These are phyloP conservation scores for Castanospermum australe DNA, from an alignment of 306 rosid species.

Conservation along the genomic window DNA sequence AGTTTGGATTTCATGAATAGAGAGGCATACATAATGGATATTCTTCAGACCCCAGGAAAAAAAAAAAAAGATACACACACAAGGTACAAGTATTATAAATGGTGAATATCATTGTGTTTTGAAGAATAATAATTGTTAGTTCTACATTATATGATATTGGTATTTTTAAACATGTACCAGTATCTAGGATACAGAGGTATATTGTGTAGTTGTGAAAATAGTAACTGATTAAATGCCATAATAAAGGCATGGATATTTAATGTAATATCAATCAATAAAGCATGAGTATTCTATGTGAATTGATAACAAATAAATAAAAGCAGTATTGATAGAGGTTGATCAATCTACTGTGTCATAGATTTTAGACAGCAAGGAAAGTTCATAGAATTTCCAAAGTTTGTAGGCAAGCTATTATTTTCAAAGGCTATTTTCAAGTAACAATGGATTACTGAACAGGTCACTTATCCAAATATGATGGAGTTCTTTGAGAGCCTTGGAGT, in stretches of 20 bases:
- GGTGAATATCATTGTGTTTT: background rate
- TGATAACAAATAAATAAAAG: no score
- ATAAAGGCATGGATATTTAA: no score
- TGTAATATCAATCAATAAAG: no score
- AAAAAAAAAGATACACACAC: background rate
- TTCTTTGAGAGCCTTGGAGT: conserved; percentile 81
- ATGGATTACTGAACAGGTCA: conserved; percentile 60
- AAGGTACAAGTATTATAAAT: background rate
- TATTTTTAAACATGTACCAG: background rate
- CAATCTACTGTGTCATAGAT: no score
- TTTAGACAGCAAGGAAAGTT: no score
- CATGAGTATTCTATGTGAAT: no score
- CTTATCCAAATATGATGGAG: conserved; percentile 93
- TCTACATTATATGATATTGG: no score
- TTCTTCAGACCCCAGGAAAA: background rate
- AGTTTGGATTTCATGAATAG: background rate
- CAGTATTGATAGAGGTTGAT: no score
- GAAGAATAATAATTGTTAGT: background rate
- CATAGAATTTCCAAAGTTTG: no score
- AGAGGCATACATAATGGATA: background rate
- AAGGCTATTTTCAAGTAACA: conserved; percentile 6
- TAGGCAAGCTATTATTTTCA: no score
- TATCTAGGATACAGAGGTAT: background rate
- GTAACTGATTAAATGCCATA: no score
- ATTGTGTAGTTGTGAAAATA: background rate